A percentile compares a stretch with the other conserved stretches of the same genome.
These are phyloP conservation scores for Suaeda aralocaspica DNA, from an alignment of 148 eudicot genomes.

Conservation along the genomic window DNA sequence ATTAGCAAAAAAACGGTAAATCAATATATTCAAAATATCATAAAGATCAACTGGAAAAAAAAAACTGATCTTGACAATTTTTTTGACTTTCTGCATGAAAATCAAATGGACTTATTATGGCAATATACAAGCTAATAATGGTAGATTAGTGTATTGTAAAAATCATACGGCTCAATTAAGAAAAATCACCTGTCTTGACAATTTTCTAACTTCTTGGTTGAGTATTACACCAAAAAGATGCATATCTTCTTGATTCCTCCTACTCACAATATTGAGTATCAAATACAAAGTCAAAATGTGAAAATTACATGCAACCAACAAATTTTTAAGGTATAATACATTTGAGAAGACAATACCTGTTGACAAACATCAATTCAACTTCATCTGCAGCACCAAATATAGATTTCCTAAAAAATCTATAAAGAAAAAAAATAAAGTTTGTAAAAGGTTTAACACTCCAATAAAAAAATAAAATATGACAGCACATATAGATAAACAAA, in stretches of 20 bases:
- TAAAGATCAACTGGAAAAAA: too few species aligned
- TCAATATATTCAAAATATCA: too few species aligned
- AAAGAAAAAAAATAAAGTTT: neutral
- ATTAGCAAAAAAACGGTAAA: too few species aligned
- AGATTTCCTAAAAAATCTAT: slow-evolving; percentile 70
- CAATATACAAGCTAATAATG: neutral
- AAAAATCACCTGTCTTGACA: slow-evolving; percentile 67
- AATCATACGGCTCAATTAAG: neutral
- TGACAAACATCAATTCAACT: slow-evolving; percentile 80
- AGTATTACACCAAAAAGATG: slow-evolving; percentile 74
- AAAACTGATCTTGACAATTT: too few species aligned
- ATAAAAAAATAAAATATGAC: neutral
- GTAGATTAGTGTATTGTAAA: neutral
- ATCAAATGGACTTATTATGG: too few species aligned
- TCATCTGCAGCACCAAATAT: slow-evolving; percentile 95
- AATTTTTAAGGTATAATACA: neutral
- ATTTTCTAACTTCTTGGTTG: slow-evolving; percentile 78
- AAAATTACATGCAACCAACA: neutral
- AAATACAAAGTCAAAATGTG: slow-evolving; percentile 6
- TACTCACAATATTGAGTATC: slow-evolving; percentile 25
- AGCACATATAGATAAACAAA: neutral
- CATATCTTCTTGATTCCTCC: slow-evolving; percentile 89
- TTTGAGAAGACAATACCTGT: slow-evolving; percentile 46
- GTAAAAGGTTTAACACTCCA: slow-evolving; percentile 7
- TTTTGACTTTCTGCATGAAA: too few species aligned